Evolutionary conservation across 495 filamentous ascomycete species (phyloP), one percentile per base, ranked within the genome.

Genomic region (Achaetomiella virescens): DNA sequence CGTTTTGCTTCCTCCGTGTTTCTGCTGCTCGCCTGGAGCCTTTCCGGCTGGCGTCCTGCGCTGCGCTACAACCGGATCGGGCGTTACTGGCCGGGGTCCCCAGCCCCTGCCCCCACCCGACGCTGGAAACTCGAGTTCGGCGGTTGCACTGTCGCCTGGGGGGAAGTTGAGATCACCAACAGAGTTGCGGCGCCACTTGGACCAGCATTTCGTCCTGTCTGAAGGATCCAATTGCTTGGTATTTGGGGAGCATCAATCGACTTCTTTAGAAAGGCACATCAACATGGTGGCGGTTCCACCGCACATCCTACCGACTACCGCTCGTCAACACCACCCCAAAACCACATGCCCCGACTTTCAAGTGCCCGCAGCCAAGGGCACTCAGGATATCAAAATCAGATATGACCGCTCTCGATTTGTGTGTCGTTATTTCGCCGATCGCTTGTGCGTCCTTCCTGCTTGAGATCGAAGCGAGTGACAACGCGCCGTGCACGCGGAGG

Each of bases 1-100:
- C 60, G 60, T 63, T 63, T 60, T 63, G 49, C 58, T 50, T 45
- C 61, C 67, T 70, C 67, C 67, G 63, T 65, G 62, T 62, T 61
- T 53, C 47, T 37, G 50, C 35, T 25, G 21, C 38, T 49, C 40
- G 47, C 29, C 56, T 60, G 48, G 36, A 24, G 43, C 42, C n/a
- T 44, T 45, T 47, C 27, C 53, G 38, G 49, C 42, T 46, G 40
- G 37, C 57, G 54, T 33, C 50, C 55, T 62, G 59, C 25, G 14
- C 52, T 57, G 61, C 61, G 47, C 61, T 59, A 52, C 55, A 20
- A 61, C 64, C 59, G 61, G 59, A 68, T 68, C 66, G 59, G 66
- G 59, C 52, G 29, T 58, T 48, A 44, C 54, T 58, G 10, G 33
- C 36, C 42, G 44, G 52, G 29, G 22, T 12, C n/a, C 52, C 56